Percentiles rank a stretch among this genome's conserved stretches.
Conservation (phyloP, 108 stramenopile genomes). For the Nitzschia sp. region DNA sequence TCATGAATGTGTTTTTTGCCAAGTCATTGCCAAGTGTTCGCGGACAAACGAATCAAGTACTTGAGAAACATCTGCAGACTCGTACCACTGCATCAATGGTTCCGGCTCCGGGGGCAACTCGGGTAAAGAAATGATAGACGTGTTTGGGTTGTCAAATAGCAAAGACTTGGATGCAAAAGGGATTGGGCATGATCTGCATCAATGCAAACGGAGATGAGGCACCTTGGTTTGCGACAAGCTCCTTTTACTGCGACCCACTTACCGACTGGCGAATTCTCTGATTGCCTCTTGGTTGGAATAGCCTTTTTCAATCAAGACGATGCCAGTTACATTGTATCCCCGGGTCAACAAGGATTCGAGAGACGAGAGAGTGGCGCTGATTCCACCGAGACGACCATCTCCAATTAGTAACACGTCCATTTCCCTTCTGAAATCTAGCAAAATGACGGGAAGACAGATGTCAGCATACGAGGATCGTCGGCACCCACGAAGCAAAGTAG, state of each 20-base stretch:
- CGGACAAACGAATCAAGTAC: conserved; percentile 33
- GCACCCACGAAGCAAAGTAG: too few species aligned
- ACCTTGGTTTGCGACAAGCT: not conserved
- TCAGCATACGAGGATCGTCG: too few species aligned
- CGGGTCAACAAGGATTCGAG: conserved; percentile 84
- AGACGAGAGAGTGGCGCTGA: conserved; percentile 81
- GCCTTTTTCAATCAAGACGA: conserved; percentile 66
- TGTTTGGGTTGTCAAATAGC: conserved; percentile 39
- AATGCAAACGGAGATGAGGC: not conserved
- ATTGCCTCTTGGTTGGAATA: conserved; percentile 58
- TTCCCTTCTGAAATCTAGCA: conserved; percentile 33
- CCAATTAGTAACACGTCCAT: conserved; percentile 89
- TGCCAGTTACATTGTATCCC: conserved; percentile 84
- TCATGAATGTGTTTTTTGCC: conserved; percentile 1
- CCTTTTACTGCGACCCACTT: conserved; percentile 26
- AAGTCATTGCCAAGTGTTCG: conserved; percentile 11
- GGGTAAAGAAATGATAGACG: conserved; percentile 75
- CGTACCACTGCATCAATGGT: conserved; percentile 79
- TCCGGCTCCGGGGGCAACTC: conserved; percentile 67
- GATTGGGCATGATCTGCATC: conserved; percentile 17
- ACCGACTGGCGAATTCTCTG: conserved; percentile 49
- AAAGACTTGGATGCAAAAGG: not conserved
- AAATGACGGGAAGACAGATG: too few species aligned
- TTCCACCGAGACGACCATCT: conserved; percentile 92
- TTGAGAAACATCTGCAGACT: conserved; percentile 32